phyloP scores from a whole-genome alignment of 805 yeast genomes.

The Cyberlindnera mississippiensis region DNA sequence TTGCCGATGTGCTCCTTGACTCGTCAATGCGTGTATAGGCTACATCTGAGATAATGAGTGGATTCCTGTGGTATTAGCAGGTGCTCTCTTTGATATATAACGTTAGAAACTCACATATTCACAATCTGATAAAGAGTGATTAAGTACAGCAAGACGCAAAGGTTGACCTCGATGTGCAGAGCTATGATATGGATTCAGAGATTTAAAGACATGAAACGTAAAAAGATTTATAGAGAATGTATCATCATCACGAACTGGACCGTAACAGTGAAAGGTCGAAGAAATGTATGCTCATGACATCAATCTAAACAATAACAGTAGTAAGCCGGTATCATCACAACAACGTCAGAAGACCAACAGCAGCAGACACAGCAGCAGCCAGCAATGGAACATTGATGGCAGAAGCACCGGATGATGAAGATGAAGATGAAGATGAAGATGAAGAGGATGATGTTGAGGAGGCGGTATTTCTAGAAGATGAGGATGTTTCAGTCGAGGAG shows the following conservation, averaged over 20 bases:
- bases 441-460: slow-evolving; percentile 6
- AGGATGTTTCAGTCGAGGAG: background rate
- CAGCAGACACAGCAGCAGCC: slow-evolving; percentile 1
- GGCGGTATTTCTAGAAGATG: background rate
- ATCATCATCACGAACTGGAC: too few relatives aligned
- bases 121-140: too few relatives aligned
- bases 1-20: too few relatives aligned
- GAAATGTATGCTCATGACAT: background rate
- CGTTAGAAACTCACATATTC: too few relatives aligned
- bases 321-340: background rate
- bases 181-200: too few relatives aligned
- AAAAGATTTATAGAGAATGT: too few relatives aligned
- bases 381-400: background rate
- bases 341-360: background rate
- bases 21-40: too few relatives aligned
- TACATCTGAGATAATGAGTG: too few relatives aligned
- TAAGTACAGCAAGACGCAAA: slow-evolving; percentile 19
- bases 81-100: too few relatives aligned
- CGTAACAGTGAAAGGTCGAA: too few relatives aligned
- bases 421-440: slow-evolving; percentile 6
- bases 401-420: background rate
- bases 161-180: slow-evolving; percentile 32
- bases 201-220: too few relatives aligned
- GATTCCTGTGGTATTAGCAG: too few relatives aligned
- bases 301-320: background rate